Evolutionary conservation across 1,139 yeast genomes (phyloP).

Genomic region (Magnusiomyces magnusii): DNA sequence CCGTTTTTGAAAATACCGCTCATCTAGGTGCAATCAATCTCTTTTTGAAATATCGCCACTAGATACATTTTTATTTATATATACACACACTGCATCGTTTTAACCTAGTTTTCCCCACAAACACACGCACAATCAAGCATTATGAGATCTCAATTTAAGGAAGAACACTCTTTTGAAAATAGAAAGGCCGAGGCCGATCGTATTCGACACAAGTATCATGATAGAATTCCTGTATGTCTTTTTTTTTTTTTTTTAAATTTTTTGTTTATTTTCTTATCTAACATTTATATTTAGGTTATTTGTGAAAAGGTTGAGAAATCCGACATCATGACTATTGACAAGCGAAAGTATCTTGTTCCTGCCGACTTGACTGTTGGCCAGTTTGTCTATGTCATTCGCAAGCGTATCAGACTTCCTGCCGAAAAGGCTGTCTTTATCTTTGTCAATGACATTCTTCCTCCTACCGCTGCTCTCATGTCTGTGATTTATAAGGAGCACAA

Average conservation of each 20-base stretch:
- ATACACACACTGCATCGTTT: no score
- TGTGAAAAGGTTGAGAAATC: slow-evolving; percentile 98
- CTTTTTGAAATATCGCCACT: no score
- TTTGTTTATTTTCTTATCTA: not conserved
- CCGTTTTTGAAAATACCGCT: no score
- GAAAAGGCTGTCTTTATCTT: slow-evolving; percentile 97
- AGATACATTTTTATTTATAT: not conserved
- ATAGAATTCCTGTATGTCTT: slow-evolving; percentile 66
- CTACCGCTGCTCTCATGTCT: slow-evolving; percentile 95
- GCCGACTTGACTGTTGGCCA: slow-evolving; percentile 96
- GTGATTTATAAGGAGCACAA: slow-evolving; percentile 92
- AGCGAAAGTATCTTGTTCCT: slow-evolving; percentile 94
- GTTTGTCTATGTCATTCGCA: slow-evolving; percentile 93
- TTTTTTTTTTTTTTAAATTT: slow-evolving; percentile 24
- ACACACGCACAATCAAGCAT: not conserved
- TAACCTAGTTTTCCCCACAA: not conserved
- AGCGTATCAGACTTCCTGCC: slow-evolving; percentile 90
- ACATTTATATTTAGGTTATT: slow-evolving; percentile 35
- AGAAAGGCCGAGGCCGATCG: slow-evolving; percentile 95
- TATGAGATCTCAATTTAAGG: slow-evolving; percentile 87
- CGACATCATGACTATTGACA: slow-evolving; percentile 93
- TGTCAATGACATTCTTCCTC: slow-evolving; percentile 94
- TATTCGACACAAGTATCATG: slow-evolving; percentile 80
- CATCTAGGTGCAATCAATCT: no score
- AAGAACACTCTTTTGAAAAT: slow-evolving; percentile 86